Evolutionary conservation across 345 rosid genomes (phyloP).

Genomic region (Rhizophora mangle): DNA sequence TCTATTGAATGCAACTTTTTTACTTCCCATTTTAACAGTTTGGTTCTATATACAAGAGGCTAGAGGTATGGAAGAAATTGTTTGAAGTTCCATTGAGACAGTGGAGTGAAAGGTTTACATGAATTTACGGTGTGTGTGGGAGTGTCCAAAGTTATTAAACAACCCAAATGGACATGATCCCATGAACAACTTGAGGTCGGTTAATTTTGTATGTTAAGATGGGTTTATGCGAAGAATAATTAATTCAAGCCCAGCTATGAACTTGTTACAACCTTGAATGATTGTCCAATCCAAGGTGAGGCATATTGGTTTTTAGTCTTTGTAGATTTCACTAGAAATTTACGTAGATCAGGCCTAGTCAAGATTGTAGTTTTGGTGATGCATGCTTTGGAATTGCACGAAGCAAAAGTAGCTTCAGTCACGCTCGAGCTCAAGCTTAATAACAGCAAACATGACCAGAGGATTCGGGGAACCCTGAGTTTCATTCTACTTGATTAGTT

Average conservation of each 20-base stretch:
- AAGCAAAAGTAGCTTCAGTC: too few species aligned
- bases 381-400: too few species aligned
- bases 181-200: constrained; percentile 6
- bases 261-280: neutral
- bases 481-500: too few species aligned
- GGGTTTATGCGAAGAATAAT: neutral
- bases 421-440: too few species aligned
- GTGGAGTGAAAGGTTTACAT: constrained; percentile 7
- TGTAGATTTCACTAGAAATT: too few species aligned
- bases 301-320: too few species aligned
- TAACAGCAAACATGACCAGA: too few species aligned
- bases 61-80: neutral
- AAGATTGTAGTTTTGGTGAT: too few species aligned
- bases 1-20: constrained; percentile 24
- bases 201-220: constrained; percentile 23
- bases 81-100: constrained; percentile 4
- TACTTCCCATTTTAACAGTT: constrained; percentile 9
- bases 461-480: too few species aligned
- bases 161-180: neutral
- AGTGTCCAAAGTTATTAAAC: constrained; percentile 3
- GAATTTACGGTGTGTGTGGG: constrained; percentile 13
- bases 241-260: constrained; percentile 13
- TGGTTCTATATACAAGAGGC: neutral
- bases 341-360: too few species aligned
- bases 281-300: too few species aligned